Evolutionary conservation across 2,329 filamentous ascomycete species (phyloP).

Genomic region (Fusarium camptoceras): DNA sequence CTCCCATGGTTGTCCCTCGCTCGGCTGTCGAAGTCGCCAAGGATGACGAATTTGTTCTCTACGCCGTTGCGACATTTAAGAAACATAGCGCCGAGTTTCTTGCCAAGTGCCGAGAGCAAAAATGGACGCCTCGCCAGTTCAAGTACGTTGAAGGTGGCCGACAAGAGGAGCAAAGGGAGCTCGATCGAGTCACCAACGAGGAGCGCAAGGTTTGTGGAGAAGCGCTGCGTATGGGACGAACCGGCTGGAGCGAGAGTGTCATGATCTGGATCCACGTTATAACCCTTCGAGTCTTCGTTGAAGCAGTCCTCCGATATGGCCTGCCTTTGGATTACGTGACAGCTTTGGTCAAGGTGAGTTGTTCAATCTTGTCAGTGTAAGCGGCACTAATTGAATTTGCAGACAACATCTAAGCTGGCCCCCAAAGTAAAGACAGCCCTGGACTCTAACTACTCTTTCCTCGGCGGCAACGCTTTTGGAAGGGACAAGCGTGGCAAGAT

Average conservation of each 20-base stretch:
- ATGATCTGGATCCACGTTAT: conserved; percentile 97
- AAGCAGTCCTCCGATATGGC: conserved; percentile 96
- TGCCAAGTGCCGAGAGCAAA: conserved; percentile 90
- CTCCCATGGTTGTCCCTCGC: conserved; percentile 92
- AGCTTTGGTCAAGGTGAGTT: conserved; percentile 82
- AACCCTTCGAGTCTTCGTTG: conserved; percentile 92
- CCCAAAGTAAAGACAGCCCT: conserved; percentile 84
- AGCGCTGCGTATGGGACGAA: conserved; percentile 84
- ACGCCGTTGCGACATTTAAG: conserved; percentile 92
- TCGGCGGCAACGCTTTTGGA: conserved; percentile 93
- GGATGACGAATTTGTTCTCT: conserved; percentile 91
- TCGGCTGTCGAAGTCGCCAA: conserved; percentile 83
- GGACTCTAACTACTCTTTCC: conserved; percentile 87
- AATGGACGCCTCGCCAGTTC: conserved; percentile 95
- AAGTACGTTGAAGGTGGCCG: conserved; percentile 90
- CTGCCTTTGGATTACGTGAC: conserved; percentile 90
- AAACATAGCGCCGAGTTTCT: conserved; percentile 89
- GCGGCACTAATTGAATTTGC: conserved; percentile 29
- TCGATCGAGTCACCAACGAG: conserved; percentile 83
- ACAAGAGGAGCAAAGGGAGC: conserved; percentile 89
- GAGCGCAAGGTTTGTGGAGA: conserved; percentile 95
- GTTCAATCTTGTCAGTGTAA: background rate
- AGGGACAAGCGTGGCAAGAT: conserved; percentile 93
- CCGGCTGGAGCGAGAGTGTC: conserved; percentile 95
- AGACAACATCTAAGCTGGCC: conserved; percentile 85